Evolutionary conservation across 305 asterid species (phyloP), one percentile per base, ranked within the genome.

Genomic region (Fraxinus xanthoxyloides): DNA sequence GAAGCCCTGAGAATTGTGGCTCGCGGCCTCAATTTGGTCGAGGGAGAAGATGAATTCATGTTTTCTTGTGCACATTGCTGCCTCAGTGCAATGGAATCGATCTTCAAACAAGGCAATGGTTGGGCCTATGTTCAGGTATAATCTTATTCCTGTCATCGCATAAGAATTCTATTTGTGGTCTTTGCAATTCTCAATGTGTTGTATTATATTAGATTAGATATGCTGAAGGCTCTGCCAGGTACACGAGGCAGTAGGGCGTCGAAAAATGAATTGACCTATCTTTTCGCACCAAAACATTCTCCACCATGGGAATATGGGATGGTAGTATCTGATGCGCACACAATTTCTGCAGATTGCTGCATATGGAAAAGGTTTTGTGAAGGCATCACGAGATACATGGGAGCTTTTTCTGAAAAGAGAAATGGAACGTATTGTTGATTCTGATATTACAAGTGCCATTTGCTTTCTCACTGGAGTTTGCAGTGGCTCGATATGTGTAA

Each of bases 11-110:
- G 98, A 77, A 88, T 95, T 40, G 92, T 94, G 13, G 98, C 99
- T 24, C 93, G 99, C 1, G 99, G 96, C 10, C 59, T 94, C 87
- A 94, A 94, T 89, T 81, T 95, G 88, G 84, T 95, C 1, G 98
- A 95, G 86, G 99, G 99, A 21, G 99, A 94, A 85, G 98, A 94
- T 28, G 99, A 95, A 73, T 95, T 94, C 91, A 92, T 95, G 98
- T 95, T 94, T 80, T 95, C 93, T 79, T 95, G 98, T 79, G 99
- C 99, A 24, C 96, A 87, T 84, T 95, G 99, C 82, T 94, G 98
- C 59, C 97, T 95, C 30, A 90, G 83, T 76, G 89, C 92, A 78
- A 92, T 95, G 99, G 91, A 94, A 30, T 92, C 98, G 26, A 86
- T 95, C 86, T 95, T 95, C 86, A 88, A 86, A 69, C 78, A 94